phyloP scores from a whole-genome alignment of 306 rosid species.

The Quercus dentata region DNA sequence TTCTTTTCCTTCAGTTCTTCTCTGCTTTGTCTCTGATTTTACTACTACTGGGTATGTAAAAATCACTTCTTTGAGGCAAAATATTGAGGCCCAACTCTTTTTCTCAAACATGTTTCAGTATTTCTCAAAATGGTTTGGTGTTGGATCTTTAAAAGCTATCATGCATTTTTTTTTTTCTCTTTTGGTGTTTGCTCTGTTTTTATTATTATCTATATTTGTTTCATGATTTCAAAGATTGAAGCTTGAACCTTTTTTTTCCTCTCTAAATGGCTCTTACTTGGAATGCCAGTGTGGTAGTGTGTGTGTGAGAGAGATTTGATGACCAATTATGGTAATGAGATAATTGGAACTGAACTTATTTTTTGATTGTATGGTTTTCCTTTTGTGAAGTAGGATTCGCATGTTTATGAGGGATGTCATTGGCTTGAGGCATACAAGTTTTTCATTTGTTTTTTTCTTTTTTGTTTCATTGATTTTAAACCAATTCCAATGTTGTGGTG shows the following conservation, averaged over 20 bases:
- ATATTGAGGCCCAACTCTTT: not conserved
- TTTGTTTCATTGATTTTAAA: not conserved
- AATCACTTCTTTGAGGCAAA: constrained; percentile 6
- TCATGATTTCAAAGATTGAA: constrained; percentile 14
- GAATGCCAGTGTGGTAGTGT: constrained; percentile 3
- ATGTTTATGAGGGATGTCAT: constrained; percentile 8
- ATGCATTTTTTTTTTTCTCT: constrained; percentile 10
- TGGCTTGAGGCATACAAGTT: constrained; percentile 6
- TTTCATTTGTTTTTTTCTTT: not conserved
- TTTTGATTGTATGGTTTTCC: constrained; percentile 1
- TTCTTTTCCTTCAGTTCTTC: not conserved
- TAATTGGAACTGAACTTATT: constrained; percentile 6
- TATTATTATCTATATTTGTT: constrained; percentile 2
- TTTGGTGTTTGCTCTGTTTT: constrained; percentile 21
- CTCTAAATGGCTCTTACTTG: constrained; percentile 11
- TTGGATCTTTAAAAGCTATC: not conserved
- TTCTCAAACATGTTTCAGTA: constrained; percentile 7
- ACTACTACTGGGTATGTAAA: not conserved
- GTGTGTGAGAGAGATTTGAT: constrained; percentile 4
- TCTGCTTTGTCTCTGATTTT: not conserved
- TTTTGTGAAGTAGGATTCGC: not conserved
- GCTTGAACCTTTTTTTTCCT: not conserved
- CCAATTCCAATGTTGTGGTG: not conserved
- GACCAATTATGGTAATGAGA: not conserved
- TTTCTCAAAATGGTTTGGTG: constrained; percentile 24